phyloP scores from a whole-genome alignment of 2,329 filamentous ascomycete genomes.

The Blastomyces parvus region DNA sequence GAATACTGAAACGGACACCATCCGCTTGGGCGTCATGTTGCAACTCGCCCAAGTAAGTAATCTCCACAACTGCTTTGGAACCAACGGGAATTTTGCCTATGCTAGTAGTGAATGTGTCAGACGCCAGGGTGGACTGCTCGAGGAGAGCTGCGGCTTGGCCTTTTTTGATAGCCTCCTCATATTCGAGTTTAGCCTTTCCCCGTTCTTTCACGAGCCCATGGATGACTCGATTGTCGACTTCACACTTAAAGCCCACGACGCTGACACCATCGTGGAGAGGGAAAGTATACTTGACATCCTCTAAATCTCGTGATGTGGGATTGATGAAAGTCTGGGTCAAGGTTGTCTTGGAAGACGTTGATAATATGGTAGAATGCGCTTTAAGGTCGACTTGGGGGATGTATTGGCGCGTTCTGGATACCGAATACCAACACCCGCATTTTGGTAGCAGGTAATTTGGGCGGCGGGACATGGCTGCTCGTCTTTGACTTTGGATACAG shows the following conservation, averaged over 20 bases:
- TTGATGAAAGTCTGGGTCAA: conserved; percentile 56
- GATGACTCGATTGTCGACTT: conserved; percentile 46
- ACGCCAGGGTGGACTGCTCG: conserved; percentile 49
- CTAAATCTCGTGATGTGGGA: conserved; percentile 39
- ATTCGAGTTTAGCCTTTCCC: conserved; percentile 51
- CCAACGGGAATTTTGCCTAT: conserved; percentile 58
- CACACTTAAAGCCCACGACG: conserved; percentile 58
- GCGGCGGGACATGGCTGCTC: neutral
- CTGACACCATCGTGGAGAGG: conserved; percentile 64
- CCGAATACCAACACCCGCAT: conserved; percentile 2
- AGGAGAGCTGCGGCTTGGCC: conserved; percentile 57
- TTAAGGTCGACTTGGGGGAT: conserved; percentile 51
- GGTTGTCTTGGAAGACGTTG: conserved; percentile 44
- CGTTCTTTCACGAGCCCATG: conserved; percentile 59
- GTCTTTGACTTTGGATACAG: neutral
- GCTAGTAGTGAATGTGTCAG: conserved; percentile 59
- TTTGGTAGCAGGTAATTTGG: neutral
- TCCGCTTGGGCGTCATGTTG: conserved; percentile 62
- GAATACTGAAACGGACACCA: conserved; percentile 59
- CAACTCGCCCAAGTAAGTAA: conserved; percentile 60
- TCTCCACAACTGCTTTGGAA: conserved; percentile 49
- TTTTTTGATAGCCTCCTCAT: conserved; percentile 47
- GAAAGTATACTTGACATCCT: conserved; percentile 56
- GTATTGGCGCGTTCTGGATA: conserved; percentile 29
- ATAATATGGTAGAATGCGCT: conserved; percentile 52